Base-by-base conservation (phyloP, 2,329 filamentous ascomycete genomes). In the Chaetomium strumarium region DNA sequence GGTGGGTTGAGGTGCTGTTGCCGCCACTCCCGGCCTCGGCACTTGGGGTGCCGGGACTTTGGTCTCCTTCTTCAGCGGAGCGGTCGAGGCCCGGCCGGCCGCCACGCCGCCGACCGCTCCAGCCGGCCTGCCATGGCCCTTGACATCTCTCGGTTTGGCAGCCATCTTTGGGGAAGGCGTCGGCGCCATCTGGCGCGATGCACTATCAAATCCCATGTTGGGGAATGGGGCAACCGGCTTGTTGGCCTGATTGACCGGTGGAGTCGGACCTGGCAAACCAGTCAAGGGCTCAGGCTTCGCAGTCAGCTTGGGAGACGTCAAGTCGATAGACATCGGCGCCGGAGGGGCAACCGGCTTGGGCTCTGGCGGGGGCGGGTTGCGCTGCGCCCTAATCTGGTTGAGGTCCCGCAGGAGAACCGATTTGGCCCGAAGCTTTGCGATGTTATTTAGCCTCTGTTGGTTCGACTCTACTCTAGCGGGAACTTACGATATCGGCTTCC, bases 341-440 rank as follows among this genome's bases (percentile, higher is more conserved):
- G 58, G 54, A 1, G 58, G 58, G 9, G 51, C 58, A 12, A 55
- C 52, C 17, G 50, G 51, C 39, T 56, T 57, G 45, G 46, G 51
- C 24, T 51, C 52, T 11, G 46, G 52, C 33, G 44, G 53, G 1
- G 52, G 53, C 10, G 59, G 62, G 62, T 47, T 67, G 58, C 49
- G 63, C 55, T 55, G 61, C n/a, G 61, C 64, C 19, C 65, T 67
- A 30, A 70, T 46, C 33, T 67, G 67, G 36, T 77, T 75, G 8
- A 83, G 69, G 57, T 84, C 81, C 57, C 80, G 73, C 14, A 73
- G 66, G 14, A 83, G 56, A 13, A 79, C 75, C 2, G 79, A 75
- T 62, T 83, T 84, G 42, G 80, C 77, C 44, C 69, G 66, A 19
- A 72, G 66, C 76, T 79, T 46, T 30, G 10, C 5, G 5, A 36